Conservation (phyloP, 208 protist genomes). For the Phytomonas serpens region DNA sequence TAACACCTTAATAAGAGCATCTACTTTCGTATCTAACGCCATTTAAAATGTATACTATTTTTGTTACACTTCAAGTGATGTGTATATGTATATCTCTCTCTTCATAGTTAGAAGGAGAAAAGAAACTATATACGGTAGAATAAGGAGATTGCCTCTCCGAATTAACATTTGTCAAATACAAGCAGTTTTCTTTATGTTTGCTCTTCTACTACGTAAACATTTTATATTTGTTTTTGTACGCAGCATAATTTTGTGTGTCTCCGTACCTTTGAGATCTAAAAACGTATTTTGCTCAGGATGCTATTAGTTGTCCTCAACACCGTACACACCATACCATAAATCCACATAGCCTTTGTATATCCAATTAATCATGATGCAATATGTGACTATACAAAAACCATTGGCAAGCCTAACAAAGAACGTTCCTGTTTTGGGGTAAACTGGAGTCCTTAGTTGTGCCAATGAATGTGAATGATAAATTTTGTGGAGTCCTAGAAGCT, state of each 20-base stretch:
- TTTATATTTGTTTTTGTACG: background rate
- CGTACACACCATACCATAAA: slow-evolving; percentile 72
- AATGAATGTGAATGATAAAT: background rate
- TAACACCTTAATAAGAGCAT: slow-evolving; percentile 75
- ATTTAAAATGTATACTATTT: slow-evolving; percentile 9
- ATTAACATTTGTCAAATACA: background rate
- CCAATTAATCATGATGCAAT: slow-evolving; percentile 76
- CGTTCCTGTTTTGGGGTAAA: slow-evolving; percentile 15
- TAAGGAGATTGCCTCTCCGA: background rate
- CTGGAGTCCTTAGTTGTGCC: slow-evolving; percentile 11
- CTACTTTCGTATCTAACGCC: slow-evolving; percentile 10
- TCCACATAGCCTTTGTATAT: slow-evolving; percentile 74
- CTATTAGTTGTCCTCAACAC: slow-evolving; percentile 37
- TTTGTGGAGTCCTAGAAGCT: slow-evolving; percentile 4
- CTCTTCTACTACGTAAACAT: background rate
- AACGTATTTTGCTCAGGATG: background rate
- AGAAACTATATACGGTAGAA: background rate
- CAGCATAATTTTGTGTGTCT: background rate
- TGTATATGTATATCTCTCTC: background rate
- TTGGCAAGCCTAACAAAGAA: slow-evolving; percentile 23
- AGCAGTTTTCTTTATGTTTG: background rate
- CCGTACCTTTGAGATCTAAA: background rate
- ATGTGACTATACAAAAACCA: slow-evolving; percentile 43
- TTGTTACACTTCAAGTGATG: background rate
- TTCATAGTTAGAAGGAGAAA: background rate